Percentiles rank a stretch among this genome's conserved stretches.
Evolutionary conservation across 345 rosid genomes (phyloP).

Genomic region (Geranium brycei): DNA sequence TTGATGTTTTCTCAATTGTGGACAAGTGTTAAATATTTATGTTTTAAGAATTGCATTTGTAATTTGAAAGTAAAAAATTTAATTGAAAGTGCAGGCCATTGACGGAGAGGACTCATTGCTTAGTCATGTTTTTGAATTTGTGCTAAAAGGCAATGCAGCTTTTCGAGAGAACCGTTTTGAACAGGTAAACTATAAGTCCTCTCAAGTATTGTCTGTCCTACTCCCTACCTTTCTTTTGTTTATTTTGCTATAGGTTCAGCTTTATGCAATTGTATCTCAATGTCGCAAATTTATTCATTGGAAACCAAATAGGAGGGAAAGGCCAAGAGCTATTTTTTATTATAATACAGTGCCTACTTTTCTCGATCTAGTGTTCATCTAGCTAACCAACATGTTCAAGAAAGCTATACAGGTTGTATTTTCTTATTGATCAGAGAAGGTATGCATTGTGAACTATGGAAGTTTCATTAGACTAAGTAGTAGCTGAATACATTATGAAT

Average conservation of each 20-base stretch:
- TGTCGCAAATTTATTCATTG: not conserved
- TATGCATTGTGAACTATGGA: too few species aligned
- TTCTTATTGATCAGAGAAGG: too few species aligned
- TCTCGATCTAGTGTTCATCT: not conserved
- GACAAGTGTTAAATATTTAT: not conserved
- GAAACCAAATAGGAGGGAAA: not conserved
- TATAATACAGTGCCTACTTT: not conserved
- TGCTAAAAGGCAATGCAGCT: slow-evolving; percentile 54
- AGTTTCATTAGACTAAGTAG: too few species aligned
- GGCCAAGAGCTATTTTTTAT: not conserved
- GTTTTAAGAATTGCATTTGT: not conserved
- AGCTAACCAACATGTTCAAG: too few species aligned
- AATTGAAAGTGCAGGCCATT: slow-evolving; percentile 31
- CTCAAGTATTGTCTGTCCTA: not conserved
- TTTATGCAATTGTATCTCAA: not conserved
- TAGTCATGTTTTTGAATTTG: slow-evolving; percentile 48
- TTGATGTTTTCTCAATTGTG: too few species aligned
- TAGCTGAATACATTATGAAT: too few species aligned
- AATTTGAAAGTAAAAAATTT: not conserved
- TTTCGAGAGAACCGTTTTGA: slow-evolving; percentile 56
- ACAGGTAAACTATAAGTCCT: slow-evolving; percentile 31
- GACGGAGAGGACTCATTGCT: slow-evolving; percentile 61
- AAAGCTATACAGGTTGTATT: too few species aligned
- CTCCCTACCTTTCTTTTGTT: not conserved
- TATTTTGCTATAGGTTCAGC: not conserved